A percentile compares a stretch with the other conserved stretches of the same genome.
Evolutionary conservation across 2,329 filamentous ascomycete species (phyloP).

Genomic region (Fusarium circinatum): DNA sequence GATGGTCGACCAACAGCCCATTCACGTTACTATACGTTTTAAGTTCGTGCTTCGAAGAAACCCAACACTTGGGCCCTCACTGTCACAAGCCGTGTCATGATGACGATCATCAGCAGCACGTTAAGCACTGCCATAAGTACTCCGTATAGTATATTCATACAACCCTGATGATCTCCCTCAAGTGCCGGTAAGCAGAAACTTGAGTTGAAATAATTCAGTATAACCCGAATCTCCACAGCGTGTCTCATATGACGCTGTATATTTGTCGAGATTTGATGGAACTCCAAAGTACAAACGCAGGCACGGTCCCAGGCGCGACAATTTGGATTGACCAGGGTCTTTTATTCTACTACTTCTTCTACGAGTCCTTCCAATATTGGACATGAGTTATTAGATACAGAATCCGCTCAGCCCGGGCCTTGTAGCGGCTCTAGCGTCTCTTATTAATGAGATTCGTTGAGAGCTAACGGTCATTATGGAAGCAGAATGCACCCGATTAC

Average conservation of each 20-base stretch:
- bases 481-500: background rate
- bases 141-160: background rate
- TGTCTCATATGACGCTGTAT: constrained; percentile 27
- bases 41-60: background rate
- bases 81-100: background rate
- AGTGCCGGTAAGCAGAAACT: background rate
- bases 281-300: background rate
- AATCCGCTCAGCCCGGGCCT: background rate
- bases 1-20: background rate
- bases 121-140: background rate
- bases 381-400: background rate
- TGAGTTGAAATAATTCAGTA: background rate
- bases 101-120: constrained; percentile 3
- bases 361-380: constrained; percentile 35
- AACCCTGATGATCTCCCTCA: background rate
- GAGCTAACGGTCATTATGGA: background rate
- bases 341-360: constrained; percentile 27
- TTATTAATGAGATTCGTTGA: background rate
- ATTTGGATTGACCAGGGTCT: constrained; percentile 2
- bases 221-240: background rate
- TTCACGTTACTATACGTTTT: background rate
- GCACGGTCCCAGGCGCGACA: constrained; percentile 20
- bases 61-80: background rate
- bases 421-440: background rate
- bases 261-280: constrained; percentile 34